phyloP scores from a whole-genome alignment of 1,284 basidiomycete species.

The Coniferiporia weirii region DNA sequence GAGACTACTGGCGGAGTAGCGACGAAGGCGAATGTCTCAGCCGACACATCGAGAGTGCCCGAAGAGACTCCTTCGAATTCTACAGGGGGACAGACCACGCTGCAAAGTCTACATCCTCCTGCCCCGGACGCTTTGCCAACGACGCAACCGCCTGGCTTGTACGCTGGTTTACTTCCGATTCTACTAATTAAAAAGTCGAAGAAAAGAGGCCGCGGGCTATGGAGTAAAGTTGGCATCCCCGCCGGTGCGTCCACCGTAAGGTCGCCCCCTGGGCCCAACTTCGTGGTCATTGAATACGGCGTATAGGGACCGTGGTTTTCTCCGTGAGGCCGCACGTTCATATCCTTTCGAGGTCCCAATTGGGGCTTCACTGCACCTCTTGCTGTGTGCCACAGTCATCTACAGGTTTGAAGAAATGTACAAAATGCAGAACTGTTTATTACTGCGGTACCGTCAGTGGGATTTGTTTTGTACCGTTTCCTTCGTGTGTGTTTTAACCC shows the following conservation, averaged over 20 bases:
- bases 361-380: conserved; percentile 61
- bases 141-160: neutral
- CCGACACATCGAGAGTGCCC: too few species aligned
- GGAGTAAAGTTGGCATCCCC: conserved; percentile 29
- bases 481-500: neutral
- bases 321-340: conserved; percentile 54
- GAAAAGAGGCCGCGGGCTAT: conserved; percentile 27
- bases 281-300: neutral
- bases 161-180: conserved; percentile 6
- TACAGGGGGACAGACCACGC: neutral
- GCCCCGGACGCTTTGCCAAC: neutral
- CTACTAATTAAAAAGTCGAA: conserved; percentile 6
- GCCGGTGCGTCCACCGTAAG: conserved; percentile 32
- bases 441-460: conserved; percentile 67
- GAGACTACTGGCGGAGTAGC: too few species aligned
- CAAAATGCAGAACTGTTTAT: conserved; percentile 57
- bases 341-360: conserved; percentile 59
- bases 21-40: too few species aligned
- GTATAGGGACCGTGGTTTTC: conserved; percentile 55
- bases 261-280: neutral
- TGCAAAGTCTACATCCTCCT: neutral
- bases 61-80: neutral
- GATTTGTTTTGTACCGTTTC: conserved; percentile 12
- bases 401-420: conserved; percentile 57
- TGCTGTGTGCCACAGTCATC: conserved; percentile 45